Base-by-base conservation (phyloP, 2,329 filamentous ascomycete genomes). In the Clonostachys sp. region DNA sequence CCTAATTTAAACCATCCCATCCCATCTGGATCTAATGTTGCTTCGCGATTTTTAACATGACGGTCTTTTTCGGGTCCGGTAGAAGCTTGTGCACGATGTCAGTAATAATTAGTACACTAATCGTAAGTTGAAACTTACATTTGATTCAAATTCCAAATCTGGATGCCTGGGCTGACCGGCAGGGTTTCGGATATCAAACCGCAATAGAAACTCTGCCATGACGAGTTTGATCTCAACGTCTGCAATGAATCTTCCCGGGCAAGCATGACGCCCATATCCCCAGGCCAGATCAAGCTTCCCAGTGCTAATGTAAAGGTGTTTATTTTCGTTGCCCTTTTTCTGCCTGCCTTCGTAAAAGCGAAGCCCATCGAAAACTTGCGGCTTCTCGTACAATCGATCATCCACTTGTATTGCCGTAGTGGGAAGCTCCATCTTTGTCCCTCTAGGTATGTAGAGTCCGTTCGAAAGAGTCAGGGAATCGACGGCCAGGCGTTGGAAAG, bases 381-480 rank as follows among this genome's bases (percentile, higher is more conserved):
- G 60, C 38, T 58, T 52, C 10, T 57, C 52, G 50, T 61, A 67
- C 46, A 55, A 34, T 2, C 62, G 61, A 8, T 63, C 55, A 53
- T 76, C 73, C 4, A 54, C 55, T 44, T 60, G 61, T 48, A 70
- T 53, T 30, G 62, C 66, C 14, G 63, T 57, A 12, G 62, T 51
- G 0, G 73, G 65, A 1, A 72, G 59, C 49, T 75, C 66, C 34
- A 76, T 63, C n/a, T 64, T 61, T 6, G 67, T 66, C 24, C 72
- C 72, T 2, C 64, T 60, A 1, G 73, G 72, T 9, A 76, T 64
- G 35, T 69, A 65, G 43, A 79, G 73, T n/a, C 78, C 79, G 56
- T 77, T 77, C 41, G 76, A 78, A 3, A 81, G 72, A 3, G 69
- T 70, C 53, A 81, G 68, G 5, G 72, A 65, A 53, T 72, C 67